phyloP scores from a whole-genome alignment of 495 filamentous ascomycete genomes.

The Neurospora discreta region DNA sequence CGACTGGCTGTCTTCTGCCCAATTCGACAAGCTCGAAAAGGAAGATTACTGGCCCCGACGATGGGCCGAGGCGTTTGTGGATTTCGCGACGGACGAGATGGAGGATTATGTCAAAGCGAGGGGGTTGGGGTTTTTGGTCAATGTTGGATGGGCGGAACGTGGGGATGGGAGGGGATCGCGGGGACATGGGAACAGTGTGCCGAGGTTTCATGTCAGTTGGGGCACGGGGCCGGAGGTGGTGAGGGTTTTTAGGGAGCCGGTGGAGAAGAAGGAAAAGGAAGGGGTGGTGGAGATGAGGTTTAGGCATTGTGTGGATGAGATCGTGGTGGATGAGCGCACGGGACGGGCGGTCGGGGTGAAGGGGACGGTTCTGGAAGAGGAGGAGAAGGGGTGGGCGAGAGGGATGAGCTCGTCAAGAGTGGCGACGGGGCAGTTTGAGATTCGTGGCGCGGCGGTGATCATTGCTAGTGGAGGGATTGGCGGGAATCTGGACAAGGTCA shows the following conservation, averaged over 20 bases:
- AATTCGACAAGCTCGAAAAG: conserved; percentile 31
- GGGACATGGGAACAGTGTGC: conserved; percentile 42
- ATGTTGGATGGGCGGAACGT: conserved; percentile 41
- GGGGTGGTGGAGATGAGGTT: conserved; percentile 39
- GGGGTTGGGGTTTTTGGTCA: conserved; percentile 32
- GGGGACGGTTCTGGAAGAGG: conserved; percentile 33
- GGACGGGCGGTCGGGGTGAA: conserved; percentile 36
- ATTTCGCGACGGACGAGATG: conserved; percentile 39
- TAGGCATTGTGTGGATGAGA: conserved; percentile 37
- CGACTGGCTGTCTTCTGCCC: conserved; percentile 40
- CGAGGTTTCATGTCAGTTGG: conserved; percentile 41
- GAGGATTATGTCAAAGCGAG: conserved; percentile 36
- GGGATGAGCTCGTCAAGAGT: conserved; percentile 32
- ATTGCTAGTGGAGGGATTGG: conserved; percentile 40
- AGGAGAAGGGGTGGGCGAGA: conserved; percentile 24
- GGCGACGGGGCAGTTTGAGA: conserved; percentile 32
- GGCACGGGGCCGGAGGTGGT: conserved; percentile 43
- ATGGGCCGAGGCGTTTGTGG: conserved; percentile 44
- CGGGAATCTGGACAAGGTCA: conserved; percentile 40
- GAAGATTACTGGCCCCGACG: conserved; percentile 39
- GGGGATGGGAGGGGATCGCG: conserved; percentile 32
- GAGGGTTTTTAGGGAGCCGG: conserved; percentile 37
- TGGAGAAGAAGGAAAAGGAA: conserved; percentile 30
- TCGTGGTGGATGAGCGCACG: conserved; percentile 29
- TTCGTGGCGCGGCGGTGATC: conserved; percentile 32